Percentiles rank a stretch among this genome's conserved stretches.
Evolutionary conservation across 441 rosid species (phyloP).

Genomic region (Croton laevigatus): DNA sequence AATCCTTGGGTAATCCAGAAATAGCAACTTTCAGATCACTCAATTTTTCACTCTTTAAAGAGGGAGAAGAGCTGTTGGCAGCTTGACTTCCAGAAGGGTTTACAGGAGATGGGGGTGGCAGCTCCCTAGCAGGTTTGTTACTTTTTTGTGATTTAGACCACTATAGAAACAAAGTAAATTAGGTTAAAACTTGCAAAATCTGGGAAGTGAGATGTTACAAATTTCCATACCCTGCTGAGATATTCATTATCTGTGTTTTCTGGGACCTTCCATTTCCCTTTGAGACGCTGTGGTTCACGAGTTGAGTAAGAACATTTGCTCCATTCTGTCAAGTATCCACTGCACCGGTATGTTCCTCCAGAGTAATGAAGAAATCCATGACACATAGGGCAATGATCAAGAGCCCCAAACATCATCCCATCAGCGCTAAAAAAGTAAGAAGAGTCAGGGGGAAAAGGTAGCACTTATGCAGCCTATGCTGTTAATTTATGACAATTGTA

Average conservation of each 20-base stretch:
- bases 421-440: conserved; percentile 59
- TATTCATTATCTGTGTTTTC: conserved; percentile 60
- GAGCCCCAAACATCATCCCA: conserved; percentile 97
- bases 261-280: conserved; percentile 87
- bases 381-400: conserved; percentile 70
- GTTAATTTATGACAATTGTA: not conserved
- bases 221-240: conserved; percentile 57
- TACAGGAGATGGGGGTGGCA: conserved; percentile 47
- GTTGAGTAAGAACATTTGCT: conserved; percentile 87
- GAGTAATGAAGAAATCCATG: conserved; percentile 66
- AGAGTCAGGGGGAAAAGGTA: not conserved
- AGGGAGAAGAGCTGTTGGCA: conserved; percentile 40
- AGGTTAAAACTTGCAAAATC: conserved; percentile 21
- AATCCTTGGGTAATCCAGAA: conserved; percentile 61
- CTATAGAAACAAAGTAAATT: conserved; percentile 44
- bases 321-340: conserved; percentile 80
- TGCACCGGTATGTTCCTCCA: conserved; percentile 77
- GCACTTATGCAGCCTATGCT: conserved; percentile 8
- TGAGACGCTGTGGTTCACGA: conserved; percentile 63
- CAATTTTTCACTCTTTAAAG: conserved; percentile 62
- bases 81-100: conserved; percentile 44
- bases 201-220: conserved; percentile 11
- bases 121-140: conserved; percentile 60
- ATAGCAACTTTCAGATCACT: conserved; percentile 66
- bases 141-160: conserved; percentile 86